These are phyloP conservation scores for Podospora anserina DNA, from an alignment of 495 filamentous ascomycete genomes.

Conservation along the genomic window DNA sequence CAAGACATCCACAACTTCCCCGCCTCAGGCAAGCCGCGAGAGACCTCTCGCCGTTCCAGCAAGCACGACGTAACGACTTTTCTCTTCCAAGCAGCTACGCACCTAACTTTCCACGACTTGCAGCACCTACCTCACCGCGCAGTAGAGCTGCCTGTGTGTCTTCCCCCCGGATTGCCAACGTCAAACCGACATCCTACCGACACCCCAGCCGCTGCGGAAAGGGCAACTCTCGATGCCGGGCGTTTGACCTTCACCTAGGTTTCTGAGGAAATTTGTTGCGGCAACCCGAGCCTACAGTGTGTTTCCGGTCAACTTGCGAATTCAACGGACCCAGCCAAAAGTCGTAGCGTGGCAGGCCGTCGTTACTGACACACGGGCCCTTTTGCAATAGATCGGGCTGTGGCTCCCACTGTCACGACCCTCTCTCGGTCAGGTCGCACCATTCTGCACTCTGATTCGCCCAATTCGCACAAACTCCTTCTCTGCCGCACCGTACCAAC, in stretches of 20 bases:
- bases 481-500: constrained; percentile 36
- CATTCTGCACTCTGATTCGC: constrained; percentile 32
- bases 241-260: not conserved
- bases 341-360: constrained; percentile 26
- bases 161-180: not conserved
- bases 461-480: constrained; percentile 36
- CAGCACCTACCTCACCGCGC: not conserved
- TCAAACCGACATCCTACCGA: not conserved
- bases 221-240: not conserved
- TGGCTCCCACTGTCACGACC: constrained; percentile 11
- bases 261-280: not conserved
- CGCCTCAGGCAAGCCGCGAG: not conserved
- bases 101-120: not conserved
- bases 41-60: not conserved
- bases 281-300: not conserved
- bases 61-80: not conserved
- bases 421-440: constrained; percentile 21
- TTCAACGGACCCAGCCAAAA: constrained; percentile 7
- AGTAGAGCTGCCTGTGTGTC: not conserved
- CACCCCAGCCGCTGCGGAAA: not conserved
- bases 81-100: not conserved
- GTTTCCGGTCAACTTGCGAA: not conserved
- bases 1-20: not conserved
- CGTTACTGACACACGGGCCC: constrained; percentile 19
- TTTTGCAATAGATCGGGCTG: constrained; percentile 23